Evolutionary conservation across 352 stramenopile species (phyloP).

Genomic region (Phytophthora cryptogea): DNA sequence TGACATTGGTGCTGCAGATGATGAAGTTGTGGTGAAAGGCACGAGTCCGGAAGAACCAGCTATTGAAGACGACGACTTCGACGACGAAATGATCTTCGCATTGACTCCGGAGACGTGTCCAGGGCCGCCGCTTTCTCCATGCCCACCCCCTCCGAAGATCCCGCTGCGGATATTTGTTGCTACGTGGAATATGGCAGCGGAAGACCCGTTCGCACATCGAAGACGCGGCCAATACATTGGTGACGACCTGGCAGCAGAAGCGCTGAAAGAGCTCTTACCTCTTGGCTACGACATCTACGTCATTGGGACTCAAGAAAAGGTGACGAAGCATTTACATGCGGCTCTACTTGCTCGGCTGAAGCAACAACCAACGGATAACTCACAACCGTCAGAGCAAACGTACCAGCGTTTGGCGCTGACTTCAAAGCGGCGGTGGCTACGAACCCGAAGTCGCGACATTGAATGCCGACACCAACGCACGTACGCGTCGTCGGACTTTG

Average conservation of each 20-base stretch:
- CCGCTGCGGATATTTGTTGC: constrained; percentile 65
- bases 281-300: constrained; percentile 80
- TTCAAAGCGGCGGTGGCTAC: constrained; percentile 4
- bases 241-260: constrained; percentile 35
- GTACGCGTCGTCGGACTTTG: constrained; percentile 19
- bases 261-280: constrained; percentile 53
- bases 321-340: constrained; percentile 63
- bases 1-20: background rate
- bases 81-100: constrained; percentile 33
- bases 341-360: constrained; percentile 58
- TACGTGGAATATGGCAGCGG: constrained; percentile 78
- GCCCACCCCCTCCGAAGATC: constrained; percentile 1
- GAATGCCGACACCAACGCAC: constrained; percentile 12
- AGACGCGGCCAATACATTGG: constrained; percentile 50
- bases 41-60: background rate
- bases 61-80: constrained; percentile 28
- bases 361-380: constrained; percentile 4
- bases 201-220: constrained; percentile 54
- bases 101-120: constrained; percentile 43
- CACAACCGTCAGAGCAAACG: background rate
- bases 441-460: constrained; percentile 1
- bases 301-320: constrained; percentile 72
- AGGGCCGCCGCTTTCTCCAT: constrained; percentile 10
- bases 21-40: constrained; percentile 2
- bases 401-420: constrained; percentile 39